Evolutionary conservation across 352 stramenopile genomes (phyloP).

Genomic region (Phytophthora sp.): DNA sequence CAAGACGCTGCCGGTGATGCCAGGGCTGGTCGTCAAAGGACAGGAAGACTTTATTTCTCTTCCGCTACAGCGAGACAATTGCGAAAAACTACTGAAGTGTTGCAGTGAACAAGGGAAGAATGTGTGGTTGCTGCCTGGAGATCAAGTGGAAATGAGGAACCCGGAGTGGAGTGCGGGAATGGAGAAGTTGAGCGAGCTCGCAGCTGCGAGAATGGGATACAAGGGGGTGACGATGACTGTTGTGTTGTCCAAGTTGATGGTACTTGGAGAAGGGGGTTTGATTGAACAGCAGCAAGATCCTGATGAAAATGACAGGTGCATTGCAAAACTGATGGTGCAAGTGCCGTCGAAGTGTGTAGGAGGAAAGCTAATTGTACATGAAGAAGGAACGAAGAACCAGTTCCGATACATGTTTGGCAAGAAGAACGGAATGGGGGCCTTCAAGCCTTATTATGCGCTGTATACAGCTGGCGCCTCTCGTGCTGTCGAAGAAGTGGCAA

Average conservation of each 20-base stretch:
- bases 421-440: conserved; percentile 1
- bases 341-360: conserved; percentile 11
- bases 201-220: conserved; percentile 2
- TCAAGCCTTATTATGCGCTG: conserved; percentile 12
- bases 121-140: conserved; percentile 2
- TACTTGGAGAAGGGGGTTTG: background rate
- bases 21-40: background rate
- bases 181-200: background rate
- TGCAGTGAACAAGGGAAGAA: conserved; percentile 1
- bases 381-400: conserved; percentile 2
- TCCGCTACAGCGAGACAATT: conserved; percentile 8
- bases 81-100: background rate
- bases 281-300: conserved; percentile 4
- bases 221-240: background rate
- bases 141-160: conserved; percentile 19
- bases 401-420: conserved; percentile 7
- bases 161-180: conserved; percentile 9
- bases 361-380: conserved; percentile 11
- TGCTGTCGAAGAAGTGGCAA: conserved; percentile 12
- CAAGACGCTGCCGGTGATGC: conserved; percentile 3
- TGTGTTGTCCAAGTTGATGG: conserved; percentile 18
- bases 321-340: conserved; percentile 17
- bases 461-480: conserved; percentile 7
- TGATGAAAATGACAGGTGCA: conserved; percentile 10
- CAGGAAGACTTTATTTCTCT: conserved; percentile 9